Conservation (phyloP, 352 stramenopile genomes). For the Halophytophthora batemanensis region DNA sequence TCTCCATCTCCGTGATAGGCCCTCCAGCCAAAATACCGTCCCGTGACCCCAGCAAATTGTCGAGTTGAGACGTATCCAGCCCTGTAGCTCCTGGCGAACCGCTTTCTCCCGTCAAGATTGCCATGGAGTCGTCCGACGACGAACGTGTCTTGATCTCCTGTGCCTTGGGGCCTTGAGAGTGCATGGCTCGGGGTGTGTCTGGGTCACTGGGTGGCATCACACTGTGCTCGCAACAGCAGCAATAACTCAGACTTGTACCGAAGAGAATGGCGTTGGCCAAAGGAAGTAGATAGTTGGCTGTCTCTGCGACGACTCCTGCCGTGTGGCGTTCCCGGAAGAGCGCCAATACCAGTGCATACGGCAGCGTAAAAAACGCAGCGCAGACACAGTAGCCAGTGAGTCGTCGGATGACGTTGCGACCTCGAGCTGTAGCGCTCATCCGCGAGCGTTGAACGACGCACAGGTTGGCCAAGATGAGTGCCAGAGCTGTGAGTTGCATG, state of each 20-base stretch:
- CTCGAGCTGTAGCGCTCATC: slow-evolving; percentile 49
- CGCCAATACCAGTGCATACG: slow-evolving; percentile 44
- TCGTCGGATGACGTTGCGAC: slow-evolving; percentile 53
- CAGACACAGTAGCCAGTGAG: slow-evolving; percentile 58
- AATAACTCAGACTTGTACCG: slow-evolving; percentile 59
- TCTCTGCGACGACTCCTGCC: slow-evolving; percentile 45
- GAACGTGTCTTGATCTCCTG: slow-evolving; percentile 15
- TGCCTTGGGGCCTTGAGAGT: slow-evolving; percentile 9
- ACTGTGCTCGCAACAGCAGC: slow-evolving; percentile 30
- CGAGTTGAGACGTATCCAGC: slow-evolving; percentile 3
- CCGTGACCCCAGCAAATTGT: slow-evolving; percentile 11
- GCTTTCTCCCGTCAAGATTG: slow-evolving; percentile 10
- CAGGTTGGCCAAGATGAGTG: slow-evolving; percentile 50
- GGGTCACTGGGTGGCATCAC: slow-evolving; percentile 1
- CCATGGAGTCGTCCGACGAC: slow-evolving; percentile 27
- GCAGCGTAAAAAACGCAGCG: slow-evolving; percentile 45
- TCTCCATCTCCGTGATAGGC: slow-evolving; percentile 54
- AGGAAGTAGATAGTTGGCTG: slow-evolving; percentile 54
- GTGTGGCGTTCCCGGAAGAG: slow-evolving; percentile 18
- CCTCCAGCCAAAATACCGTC: slow-evolving; percentile 21
- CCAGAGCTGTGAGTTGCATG: slow-evolving; percentile 43
- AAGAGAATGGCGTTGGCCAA: slow-evolving; percentile 66
- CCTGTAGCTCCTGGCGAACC: slow-evolving; percentile 10
- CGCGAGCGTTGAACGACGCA: slow-evolving; percentile 40
- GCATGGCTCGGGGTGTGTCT: neutral